Conservation (phyloP, 176 grass and related monocot species). For the Cocos nucifera region DNA sequence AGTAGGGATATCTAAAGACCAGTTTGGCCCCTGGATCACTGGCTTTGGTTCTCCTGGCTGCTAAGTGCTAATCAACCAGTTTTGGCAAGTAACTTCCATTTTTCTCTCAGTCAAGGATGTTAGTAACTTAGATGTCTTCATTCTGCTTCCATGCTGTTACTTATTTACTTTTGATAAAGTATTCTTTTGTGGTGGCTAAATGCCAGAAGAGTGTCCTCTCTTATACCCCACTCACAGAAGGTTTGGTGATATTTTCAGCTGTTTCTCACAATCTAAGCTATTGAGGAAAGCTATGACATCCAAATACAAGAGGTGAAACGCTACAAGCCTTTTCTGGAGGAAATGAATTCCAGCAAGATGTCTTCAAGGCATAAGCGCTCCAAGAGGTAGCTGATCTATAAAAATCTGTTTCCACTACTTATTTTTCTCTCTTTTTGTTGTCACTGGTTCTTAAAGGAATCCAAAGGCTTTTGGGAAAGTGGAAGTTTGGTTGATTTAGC, state of each 20-base stretch:
- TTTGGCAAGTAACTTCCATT: no score
- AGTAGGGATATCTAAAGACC: background rate
- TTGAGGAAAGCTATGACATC: conserved; percentile 34
- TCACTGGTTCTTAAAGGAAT: background rate
- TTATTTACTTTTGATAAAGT: no score
- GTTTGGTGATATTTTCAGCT: conserved; percentile 4
- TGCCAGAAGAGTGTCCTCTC: background rate
- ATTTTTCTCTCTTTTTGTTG: conserved; percentile 2
- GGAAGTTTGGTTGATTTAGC: no score
- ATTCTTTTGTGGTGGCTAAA: no score
- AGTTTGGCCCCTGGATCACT: conserved; percentile 1
- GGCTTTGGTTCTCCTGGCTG: background rate
- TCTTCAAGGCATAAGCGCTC: conserved; percentile 38
- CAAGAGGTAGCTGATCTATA: conserved; percentile 42
- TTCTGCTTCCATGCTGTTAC: no score
- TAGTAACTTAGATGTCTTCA: no score
- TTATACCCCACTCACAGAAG: conserved; percentile 1
- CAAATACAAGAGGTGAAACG: conserved; percentile 42
- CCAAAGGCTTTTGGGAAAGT: background rate
- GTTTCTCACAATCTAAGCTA: background rate
- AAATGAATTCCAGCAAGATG: conserved; percentile 29
- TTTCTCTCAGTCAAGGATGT: no score
- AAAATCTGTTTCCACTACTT: conserved; percentile 5
- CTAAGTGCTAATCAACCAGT: no score
- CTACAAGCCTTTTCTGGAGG: conserved; percentile 30